Conservation (phyloP, 1,284 basidiomycete genomes). For the Ceratobasidium theobromae region DNA sequence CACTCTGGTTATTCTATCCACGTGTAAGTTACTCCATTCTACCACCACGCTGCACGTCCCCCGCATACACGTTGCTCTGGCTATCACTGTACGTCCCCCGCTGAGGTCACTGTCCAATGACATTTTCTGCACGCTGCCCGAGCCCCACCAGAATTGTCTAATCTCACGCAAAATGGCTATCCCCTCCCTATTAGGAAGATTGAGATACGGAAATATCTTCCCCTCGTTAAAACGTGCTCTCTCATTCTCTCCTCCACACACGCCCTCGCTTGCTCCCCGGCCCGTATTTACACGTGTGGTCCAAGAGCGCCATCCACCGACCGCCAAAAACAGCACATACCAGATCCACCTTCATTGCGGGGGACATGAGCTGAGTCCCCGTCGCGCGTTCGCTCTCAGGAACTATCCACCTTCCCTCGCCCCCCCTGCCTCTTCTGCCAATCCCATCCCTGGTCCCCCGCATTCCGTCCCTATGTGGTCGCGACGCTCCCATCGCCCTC, state of each 20-base stretch:
- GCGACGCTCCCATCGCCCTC: not conserved
- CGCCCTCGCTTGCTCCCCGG: conserved; percentile 1
- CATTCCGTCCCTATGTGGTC: no score
- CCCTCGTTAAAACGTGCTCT: no score
- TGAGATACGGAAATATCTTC: no score
- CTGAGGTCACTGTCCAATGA: not conserved
- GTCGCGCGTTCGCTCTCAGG: conserved; percentile 42
- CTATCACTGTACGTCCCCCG: not conserved
- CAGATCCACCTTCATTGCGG: no score
- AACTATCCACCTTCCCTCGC: no score
- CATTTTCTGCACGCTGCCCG: conserved; percentile 9
- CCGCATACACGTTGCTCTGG: not conserved
- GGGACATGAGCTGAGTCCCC: not conserved
- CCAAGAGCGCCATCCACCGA: no score
- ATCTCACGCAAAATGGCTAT: no score
- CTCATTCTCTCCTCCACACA: not conserved
- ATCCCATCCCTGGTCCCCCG: no score
- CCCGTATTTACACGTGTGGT: conserved; percentile 30
- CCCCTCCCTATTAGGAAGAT: no score
- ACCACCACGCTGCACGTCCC: not conserved
- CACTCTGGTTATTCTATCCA: no score
- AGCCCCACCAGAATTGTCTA: conserved; percentile 15
- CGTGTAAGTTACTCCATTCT: no score
- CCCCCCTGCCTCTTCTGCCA: no score
- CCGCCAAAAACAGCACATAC: not conserved